Conservation (phyloP, 768 basidiomycete species). For the Phylloporus rhodoxanthus region DNA sequence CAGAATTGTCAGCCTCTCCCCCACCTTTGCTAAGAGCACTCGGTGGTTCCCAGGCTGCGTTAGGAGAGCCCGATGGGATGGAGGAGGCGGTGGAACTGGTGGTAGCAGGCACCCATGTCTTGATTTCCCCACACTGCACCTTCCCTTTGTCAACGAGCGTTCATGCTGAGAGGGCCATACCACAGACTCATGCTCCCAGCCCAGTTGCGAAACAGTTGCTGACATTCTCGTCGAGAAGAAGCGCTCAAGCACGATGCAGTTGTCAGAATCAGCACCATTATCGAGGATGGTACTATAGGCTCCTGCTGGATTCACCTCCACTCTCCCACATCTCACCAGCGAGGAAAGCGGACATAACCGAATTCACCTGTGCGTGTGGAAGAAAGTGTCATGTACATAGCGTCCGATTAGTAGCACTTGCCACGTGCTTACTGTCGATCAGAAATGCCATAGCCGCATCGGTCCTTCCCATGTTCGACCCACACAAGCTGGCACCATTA, state of each 20-base stretch:
- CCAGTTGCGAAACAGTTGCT: slow-evolving; percentile 89
- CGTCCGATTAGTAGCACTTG: not conserved
- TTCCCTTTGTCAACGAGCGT: slow-evolving; percentile 47
- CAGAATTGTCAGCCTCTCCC: no score
- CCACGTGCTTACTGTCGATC: slow-evolving; percentile 47
- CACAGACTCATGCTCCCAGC: slow-evolving; percentile 91
- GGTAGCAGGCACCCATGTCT: slow-evolving; percentile 68
- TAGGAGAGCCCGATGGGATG: no score
- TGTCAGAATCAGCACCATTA: not conserved
- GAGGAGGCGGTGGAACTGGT: no score
- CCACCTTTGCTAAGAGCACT: no score
- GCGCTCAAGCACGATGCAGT: slow-evolving; percentile 58
- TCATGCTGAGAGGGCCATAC: slow-evolving; percentile 31
- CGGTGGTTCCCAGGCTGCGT: no score
- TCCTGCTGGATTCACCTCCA: slow-evolving; percentile 76
- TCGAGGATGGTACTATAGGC: slow-evolving; percentile 40
- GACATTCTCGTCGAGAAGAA: slow-evolving; percentile 93
- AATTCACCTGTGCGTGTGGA: slow-evolving; percentile 65
- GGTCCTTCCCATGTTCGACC: no score
- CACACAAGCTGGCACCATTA: no score
- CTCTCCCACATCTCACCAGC: slow-evolving; percentile 96
- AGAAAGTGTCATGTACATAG: not conserved
- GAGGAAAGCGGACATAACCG: slow-evolving; percentile 90
- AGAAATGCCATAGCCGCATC: not conserved
- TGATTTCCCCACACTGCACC: slow-evolving; percentile 78